Evolutionary conservation across 345 rosid species (phyloP).

Genomic region (Eucalyptus pauciflora): DNA sequence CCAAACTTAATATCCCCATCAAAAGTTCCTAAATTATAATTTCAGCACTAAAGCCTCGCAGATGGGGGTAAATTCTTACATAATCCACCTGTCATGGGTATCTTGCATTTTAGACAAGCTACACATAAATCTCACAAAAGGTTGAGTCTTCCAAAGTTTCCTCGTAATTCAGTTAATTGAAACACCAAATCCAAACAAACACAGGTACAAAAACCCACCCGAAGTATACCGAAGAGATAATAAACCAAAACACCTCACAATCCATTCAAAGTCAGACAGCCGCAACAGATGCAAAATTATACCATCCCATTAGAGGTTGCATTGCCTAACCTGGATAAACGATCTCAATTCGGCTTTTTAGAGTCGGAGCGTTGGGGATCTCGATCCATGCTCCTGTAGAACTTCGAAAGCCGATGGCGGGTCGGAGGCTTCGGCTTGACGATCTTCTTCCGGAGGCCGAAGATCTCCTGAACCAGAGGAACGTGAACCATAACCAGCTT

Average conservation of each 20-base stretch:
- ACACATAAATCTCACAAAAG: neutral
- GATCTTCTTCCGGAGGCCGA: conserved; percentile 52
- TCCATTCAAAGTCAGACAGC: neutral
- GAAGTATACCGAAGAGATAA: neutral
- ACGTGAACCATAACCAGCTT: conserved; percentile 79
- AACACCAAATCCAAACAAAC: neutral
- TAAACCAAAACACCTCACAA: neutral
- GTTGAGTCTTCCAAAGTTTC: neutral
- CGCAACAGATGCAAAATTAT: neutral
- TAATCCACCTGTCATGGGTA: neutral
- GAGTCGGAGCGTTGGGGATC: conserved; percentile 2
- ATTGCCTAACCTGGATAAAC: neutral
- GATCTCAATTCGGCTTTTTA: neutral
- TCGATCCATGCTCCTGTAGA: conserved; percentile 28
- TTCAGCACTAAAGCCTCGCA: neutral
- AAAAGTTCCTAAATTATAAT: neutral
- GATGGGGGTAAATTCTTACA: neutral
- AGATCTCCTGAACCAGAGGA: conserved; percentile 78
- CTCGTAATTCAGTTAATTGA: neutral
- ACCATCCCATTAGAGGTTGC: neutral
- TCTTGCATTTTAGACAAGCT: neutral
- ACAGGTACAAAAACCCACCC: neutral
- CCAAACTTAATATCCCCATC: neutral
- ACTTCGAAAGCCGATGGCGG: conserved; percentile 34
- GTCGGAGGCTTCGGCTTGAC: conserved; percentile 38